Base-by-base conservation (phyloP, 306 rosid genomes). In the Vachellia pachyceras region DNA sequence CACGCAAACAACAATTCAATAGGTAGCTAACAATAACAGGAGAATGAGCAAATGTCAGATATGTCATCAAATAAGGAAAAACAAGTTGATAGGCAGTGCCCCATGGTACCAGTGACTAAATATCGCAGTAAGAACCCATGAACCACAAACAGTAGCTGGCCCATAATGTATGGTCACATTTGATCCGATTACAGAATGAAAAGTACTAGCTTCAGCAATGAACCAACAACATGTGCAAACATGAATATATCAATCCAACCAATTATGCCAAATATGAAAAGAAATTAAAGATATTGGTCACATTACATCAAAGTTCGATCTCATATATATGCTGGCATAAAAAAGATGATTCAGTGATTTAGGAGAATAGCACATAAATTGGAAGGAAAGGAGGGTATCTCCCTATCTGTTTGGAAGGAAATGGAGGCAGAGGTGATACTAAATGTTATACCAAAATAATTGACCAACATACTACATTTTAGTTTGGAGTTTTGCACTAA, bases 291-390 rank as follows among this genome's bases (percentile, higher is more conserved):
- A 23, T 45, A 45, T 6, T 20, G 61, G 6, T n/a, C n/a, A 23
- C 11, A 7, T 45, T 13, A 45, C 12, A 42, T 22, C 76, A 25
- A 72, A 14, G 33, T 29, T 15, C 14, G 0, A 13, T 1, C 63
- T 40, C 64, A 82, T 13, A 77, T 73, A 78, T 54, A 5, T 12
- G 69, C 40, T 5, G 70, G 41, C 58, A 40, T 65, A 37, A 17
- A 39, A 29, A 60, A 57, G 64, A 65, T 36, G 45, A 65, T 65
- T 65, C 72, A 8, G 14, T 17, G 3, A 66, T 37, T 36, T 36
- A 66, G 72, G 47, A 37, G 18, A 36, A 3, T 29, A 17, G 33
- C 72, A 37, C 17, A 39, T 3, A 7, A 22, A 35, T 5, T 35
- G 44, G 5, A 35, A 64, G 42, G 44, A 7, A 14, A 47, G 54